Evolutionary conservation across 495 filamentous ascomycete genomes (phyloP).

Genomic region (Penicilliopsis zonata): DNA sequence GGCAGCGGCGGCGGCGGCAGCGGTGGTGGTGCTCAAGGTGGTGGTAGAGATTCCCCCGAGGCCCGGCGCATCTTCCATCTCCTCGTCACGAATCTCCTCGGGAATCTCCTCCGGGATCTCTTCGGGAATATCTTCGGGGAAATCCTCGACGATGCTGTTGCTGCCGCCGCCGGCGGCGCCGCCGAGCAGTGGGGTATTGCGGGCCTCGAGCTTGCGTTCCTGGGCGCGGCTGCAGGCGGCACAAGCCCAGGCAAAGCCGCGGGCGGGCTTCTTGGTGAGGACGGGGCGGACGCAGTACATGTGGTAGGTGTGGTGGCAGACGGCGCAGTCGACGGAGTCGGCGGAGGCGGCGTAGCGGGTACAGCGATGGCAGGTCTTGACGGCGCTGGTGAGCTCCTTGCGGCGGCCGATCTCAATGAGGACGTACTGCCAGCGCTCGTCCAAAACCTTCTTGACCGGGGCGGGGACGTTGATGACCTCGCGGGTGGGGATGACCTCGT

Average conservation of each 20-base stretch:
- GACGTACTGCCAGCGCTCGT: slow-evolving; percentile 92
- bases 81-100: too few relatives aligned
- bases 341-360: slow-evolving; percentile 77
- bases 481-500: slow-evolving; percentile 86
- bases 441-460: slow-evolving; percentile 85
- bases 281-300: slow-evolving; percentile 96
- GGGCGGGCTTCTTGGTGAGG: slow-evolving; percentile 88
- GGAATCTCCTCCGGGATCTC: slow-evolving; percentile 67
- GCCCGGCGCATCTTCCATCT: too few relatives aligned
- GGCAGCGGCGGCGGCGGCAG: too few relatives aligned
- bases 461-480: slow-evolving; percentile 93
- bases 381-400: slow-evolving; percentile 92
- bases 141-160: too few relatives aligned
- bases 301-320: slow-evolving; percentile 90
- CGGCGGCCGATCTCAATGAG: slow-evolving; percentile 81
- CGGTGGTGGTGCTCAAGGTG: too few relatives aligned
- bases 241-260: slow-evolving; percentile 97
- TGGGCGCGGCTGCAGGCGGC: slow-evolving; percentile 89
- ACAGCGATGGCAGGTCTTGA: slow-evolving; percentile 94
- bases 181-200: slow-evolving; percentile 62
- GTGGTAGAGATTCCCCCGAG: too few relatives aligned
- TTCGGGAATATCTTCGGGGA: slow-evolving; percentile 60
- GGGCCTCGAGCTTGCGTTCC: slow-evolving; percentile 82
- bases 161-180: too few relatives aligned
- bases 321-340: slow-evolving; percentile 94